These are phyloP conservation scores for Hibiscus syriacus DNA, from an alignment of 345 rosid species.

Conservation along the genomic window DNA sequence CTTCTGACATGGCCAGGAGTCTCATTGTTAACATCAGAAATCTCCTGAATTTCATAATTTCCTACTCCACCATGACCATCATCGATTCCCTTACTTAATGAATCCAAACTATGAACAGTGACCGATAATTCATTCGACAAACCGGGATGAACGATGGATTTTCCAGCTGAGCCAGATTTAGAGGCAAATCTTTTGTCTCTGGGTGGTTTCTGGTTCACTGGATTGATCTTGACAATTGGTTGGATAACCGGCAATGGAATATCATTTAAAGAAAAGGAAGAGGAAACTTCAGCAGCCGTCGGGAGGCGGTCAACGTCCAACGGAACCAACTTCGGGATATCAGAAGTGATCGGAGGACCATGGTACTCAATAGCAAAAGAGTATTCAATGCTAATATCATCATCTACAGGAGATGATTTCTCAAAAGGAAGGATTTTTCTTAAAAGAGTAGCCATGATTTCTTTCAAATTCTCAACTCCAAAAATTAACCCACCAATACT, in stretches of 20 bases:
- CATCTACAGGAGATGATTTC: conserved; percentile 24
- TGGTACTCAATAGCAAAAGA: conserved; percentile 70
- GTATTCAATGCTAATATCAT: conserved; percentile 34
- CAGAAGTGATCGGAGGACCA: conserved; percentile 47
- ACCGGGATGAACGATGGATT: conserved; percentile 1
- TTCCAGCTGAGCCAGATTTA: background rate
- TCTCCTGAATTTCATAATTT: conserved; percentile 16
- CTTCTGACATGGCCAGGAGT: conserved; percentile 29
- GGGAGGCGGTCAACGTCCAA: conserved; percentile 55
- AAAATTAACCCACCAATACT: background rate
- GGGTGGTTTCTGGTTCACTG: conserved; percentile 14
- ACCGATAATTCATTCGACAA: conserved; percentile 21
- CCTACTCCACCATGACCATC: conserved; percentile 9
- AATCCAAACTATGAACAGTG: conserved; percentile 19
- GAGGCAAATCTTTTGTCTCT: conserved; percentile 17
- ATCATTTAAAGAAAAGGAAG: conserved; percentile 22
- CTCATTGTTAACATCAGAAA: conserved; percentile 17
- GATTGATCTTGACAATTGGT: conserved; percentile 37
- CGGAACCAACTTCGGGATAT: conserved; percentile 59
- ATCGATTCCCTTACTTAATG: conserved; percentile 8
- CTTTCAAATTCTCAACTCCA: background rate
- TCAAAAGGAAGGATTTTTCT: conserved; percentile 43
- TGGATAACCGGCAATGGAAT: conserved; percentile 49
- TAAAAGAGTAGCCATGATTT: conserved; percentile 39
- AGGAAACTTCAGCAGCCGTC: conserved; percentile 35